These are phyloP conservation scores for Oropetium thomaeum DNA, from an alignment of 176 grass and related monocot species.

Conservation along the genomic window DNA sequence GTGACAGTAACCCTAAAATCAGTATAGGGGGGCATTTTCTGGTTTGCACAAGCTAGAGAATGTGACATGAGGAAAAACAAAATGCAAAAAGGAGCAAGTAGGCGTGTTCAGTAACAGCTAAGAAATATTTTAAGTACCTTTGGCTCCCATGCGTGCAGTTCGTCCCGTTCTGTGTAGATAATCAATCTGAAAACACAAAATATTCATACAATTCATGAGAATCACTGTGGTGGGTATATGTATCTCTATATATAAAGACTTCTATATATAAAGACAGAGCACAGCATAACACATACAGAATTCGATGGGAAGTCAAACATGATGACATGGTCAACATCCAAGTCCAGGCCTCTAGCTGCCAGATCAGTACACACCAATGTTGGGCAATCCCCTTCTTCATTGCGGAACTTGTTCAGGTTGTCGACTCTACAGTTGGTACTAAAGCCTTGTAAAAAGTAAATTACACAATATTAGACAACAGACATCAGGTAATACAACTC, in stretches of 20 bases:
- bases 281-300: constrained; percentile 54
- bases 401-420: constrained; percentile 96
- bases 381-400: constrained; percentile 94
- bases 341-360: constrained; percentile 89
- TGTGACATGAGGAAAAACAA: neutral
- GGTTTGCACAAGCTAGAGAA: neutral
- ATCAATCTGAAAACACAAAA: constrained; percentile 68
- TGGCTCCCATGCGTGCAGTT: constrained; percentile 97
- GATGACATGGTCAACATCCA: constrained; percentile 98
- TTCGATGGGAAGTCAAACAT: constrained; percentile 98
- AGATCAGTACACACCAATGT: constrained; percentile 95
- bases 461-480: neutral
- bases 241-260: no score
- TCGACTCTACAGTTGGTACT: constrained; percentile 72
- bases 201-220: constrained; percentile 2
- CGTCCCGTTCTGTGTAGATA: constrained; percentile 95
- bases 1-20: neutral
- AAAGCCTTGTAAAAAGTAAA: neutral
- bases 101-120: neutral
- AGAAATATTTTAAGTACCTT: constrained; percentile 66
- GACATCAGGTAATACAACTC: constrained; percentile 23
- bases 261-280: constrained; percentile 12
- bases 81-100: neutral
- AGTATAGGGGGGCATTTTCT: neutral
- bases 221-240: neutral